Evolutionary conservation across 306 rosid species (phyloP), one percentile per base, ranked within the genome.

Genomic region (Hippophae tibetana): DNA sequence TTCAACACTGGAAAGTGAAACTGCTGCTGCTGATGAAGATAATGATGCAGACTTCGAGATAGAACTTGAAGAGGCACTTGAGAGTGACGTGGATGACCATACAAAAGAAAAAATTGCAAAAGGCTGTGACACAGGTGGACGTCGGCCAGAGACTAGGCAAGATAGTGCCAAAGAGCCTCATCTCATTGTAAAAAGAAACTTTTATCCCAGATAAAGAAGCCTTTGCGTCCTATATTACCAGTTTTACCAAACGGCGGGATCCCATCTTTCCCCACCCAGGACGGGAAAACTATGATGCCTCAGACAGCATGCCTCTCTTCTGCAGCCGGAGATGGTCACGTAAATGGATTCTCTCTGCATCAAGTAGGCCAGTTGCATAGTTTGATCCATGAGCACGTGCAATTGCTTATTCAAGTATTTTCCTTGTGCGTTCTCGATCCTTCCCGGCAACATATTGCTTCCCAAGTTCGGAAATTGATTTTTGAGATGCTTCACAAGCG

Each of bases 41-140:
- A 92, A 84, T 46, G 99, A 92, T 78, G 94, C 80, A 10, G 99
- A 92, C 79, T 92, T 88, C 72, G 99, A 92, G 82, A 76, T 86
- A 73, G 99, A 92, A 72, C 90, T 92, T 63, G 95, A 92, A 74
- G 99, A 86, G 82, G 79, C 88, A 59, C 82, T 88, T 60, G 99
- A 88, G 80, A 88, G 94, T 73, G 95, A 92, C 42, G 64, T 61
- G 1, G 95, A 88, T 66, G 95, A 82, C 52, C 69, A 57, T 72
- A 63, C 70, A n/a, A 18, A 31, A 63, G 43, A 7, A 80, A 68
- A 58, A 68, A 56, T 58, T 45, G 76, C 10, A 46, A 69, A 75
- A n/a, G 81, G 76, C 62, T 42, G 54, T 63, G 88, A 73, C 69
- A 81, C 71, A 78, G 77, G 84, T 49, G 87, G 87, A 70, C 69